phyloP scores from a whole-genome alignment of 169 alveolate genomes.

The Babesia caballi region DNA sequence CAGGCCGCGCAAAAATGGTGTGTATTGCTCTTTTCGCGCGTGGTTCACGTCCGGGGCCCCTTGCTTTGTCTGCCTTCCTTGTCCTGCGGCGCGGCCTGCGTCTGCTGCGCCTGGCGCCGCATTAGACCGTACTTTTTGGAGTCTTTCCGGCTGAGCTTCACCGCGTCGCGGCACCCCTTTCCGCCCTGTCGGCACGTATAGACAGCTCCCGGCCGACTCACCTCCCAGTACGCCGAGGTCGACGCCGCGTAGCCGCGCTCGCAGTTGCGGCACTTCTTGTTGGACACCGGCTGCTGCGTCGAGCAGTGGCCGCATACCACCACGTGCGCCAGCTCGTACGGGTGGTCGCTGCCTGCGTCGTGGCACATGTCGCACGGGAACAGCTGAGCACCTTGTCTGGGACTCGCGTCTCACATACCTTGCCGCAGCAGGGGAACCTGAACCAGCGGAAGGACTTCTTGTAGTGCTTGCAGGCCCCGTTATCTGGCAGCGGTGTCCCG shows the following conservation, averaged over 20 bases:
- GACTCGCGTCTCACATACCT: slow-evolving; percentile 42
- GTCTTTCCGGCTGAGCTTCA: slow-evolving; percentile 71
- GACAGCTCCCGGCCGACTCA: background rate
- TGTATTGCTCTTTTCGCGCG: too few relatives aligned
- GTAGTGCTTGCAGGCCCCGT: slow-evolving; percentile 86
- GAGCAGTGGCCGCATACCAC: slow-evolving; percentile 86
- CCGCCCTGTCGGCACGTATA: slow-evolving; percentile 64
- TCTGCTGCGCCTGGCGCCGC: slow-evolving; percentile 32
- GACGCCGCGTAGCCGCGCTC: slow-evolving; percentile 58
- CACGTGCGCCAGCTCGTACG: slow-evolving; percentile 79
- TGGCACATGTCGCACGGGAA: slow-evolving; percentile 86
- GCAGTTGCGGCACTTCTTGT: slow-evolving; percentile 64
- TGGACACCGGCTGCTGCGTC: slow-evolving; percentile 74
- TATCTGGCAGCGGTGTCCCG: slow-evolving; percentile 82
- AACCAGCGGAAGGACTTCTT: slow-evolving; percentile 85
- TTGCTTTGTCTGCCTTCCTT: background rate
- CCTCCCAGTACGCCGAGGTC: slow-evolving; percentile 67
- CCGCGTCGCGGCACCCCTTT: slow-evolving; percentile 75
- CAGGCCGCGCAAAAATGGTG: too few relatives aligned
- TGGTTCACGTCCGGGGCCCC: too few relatives aligned
- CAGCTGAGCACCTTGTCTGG: slow-evolving; percentile 44
- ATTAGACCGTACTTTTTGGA: slow-evolving; percentile 67
- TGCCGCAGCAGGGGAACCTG: slow-evolving; percentile 86
- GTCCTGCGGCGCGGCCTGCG: background rate
- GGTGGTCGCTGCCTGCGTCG: slow-evolving; percentile 80